phyloP scores from a whole-genome alignment of 2,329 filamentous ascomycete genomes.

The Neonectria punicea region DNA sequence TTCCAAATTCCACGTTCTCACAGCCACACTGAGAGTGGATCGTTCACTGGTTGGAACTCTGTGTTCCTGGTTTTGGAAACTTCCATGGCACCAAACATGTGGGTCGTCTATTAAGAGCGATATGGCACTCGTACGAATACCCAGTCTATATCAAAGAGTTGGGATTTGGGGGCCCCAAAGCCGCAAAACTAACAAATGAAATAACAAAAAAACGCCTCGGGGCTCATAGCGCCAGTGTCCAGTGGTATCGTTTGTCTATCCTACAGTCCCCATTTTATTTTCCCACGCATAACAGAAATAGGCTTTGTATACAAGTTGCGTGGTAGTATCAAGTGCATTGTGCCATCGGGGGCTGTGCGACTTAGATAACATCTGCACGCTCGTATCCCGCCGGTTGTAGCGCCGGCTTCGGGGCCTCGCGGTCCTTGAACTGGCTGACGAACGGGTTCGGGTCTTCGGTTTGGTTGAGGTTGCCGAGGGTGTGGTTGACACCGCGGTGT shows the following conservation, averaged over 20 bases:
- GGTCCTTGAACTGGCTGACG: slow-evolving; percentile 81
- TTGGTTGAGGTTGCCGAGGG: slow-evolving; percentile 87
- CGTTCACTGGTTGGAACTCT: neutral
- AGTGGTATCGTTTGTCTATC: slow-evolving; percentile 23
- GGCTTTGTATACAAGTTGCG: neutral
- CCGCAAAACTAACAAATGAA: neutral
- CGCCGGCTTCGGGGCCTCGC: slow-evolving; percentile 72
- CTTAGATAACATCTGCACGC: slow-evolving; percentile 78
- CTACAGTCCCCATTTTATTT: slow-evolving; percentile 4
- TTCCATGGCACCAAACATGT: neutral
- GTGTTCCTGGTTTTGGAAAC: neutral
- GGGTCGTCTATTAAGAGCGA: neutral
- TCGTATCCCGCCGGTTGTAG: slow-evolving; percentile 81
- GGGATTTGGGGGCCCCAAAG: slow-evolving; percentile 11
- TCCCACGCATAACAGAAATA: slow-evolving; percentile 1
- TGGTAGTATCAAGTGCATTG: neutral
- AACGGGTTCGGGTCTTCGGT: slow-evolving; percentile 92
- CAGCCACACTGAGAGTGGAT: neutral
- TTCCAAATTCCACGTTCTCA: neutral
- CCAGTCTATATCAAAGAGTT: slow-evolving; percentile 11
- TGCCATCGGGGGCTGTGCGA: neutral
- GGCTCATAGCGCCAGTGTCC: neutral
- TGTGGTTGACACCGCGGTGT: slow-evolving; percentile 96
- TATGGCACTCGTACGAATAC: neutral
- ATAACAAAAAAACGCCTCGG: slow-evolving; percentile 6